A percentile compares a stretch with the other conserved stretches of the same genome.
These are phyloP conservation scores for Schizosaccharomyces versatilis DNA, from an alignment of 1,139 yeast genomes.

Conservation along the genomic window DNA sequence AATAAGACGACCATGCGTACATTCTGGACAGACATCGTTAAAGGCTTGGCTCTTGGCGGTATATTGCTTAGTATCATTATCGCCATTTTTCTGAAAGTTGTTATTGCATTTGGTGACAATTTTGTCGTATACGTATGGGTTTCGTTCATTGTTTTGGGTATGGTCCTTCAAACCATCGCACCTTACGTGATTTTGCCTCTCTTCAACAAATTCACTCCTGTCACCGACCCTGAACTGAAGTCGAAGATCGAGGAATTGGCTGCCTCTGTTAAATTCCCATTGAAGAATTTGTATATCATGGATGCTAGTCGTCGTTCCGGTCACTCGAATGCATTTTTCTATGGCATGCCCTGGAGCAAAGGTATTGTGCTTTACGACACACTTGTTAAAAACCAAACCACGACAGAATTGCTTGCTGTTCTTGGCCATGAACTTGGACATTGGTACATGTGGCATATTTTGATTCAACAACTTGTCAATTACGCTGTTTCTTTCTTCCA, in stretches of 20 bases:
- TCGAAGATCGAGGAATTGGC: constrained; percentile 65
- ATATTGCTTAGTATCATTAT: constrained; percentile 52
- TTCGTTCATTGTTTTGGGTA: constrained; percentile 47
- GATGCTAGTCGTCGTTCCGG: constrained; percentile 92
- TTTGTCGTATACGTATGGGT: constrained; percentile 62
- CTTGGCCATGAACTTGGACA: constrained; percentile 95
- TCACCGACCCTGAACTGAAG: constrained; percentile 76
- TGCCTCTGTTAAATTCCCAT: constrained; percentile 53
- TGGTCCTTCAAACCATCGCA: constrained; percentile 45
- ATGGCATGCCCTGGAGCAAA: constrained; percentile 90
- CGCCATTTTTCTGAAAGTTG: constrained; percentile 56
- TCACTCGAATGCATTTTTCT: constrained; percentile 88
- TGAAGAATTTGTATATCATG: constrained; percentile 59
- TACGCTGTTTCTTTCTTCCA: constrained; percentile 23
- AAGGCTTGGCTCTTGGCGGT: constrained; percentile 31
- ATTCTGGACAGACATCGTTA: constrained; percentile 53
- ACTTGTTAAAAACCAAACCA: constrained; percentile 54
- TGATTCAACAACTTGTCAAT: constrained; percentile 38
- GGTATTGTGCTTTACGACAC: constrained; percentile 87
- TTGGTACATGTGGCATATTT: constrained; percentile 80
- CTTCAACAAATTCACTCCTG: constrained; percentile 74
- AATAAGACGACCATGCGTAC: constrained; percentile 55
- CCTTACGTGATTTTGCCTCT: constrained; percentile 80
- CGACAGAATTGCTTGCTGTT: constrained; percentile 73
- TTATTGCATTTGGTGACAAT: constrained; percentile 54